A percentile compares a stretch with the other conserved stretches of the same genome.
Evolutionary conservation across 768 basidiomycete species (phyloP).

Genomic region (Pleurotus pulmonarius): DNA sequence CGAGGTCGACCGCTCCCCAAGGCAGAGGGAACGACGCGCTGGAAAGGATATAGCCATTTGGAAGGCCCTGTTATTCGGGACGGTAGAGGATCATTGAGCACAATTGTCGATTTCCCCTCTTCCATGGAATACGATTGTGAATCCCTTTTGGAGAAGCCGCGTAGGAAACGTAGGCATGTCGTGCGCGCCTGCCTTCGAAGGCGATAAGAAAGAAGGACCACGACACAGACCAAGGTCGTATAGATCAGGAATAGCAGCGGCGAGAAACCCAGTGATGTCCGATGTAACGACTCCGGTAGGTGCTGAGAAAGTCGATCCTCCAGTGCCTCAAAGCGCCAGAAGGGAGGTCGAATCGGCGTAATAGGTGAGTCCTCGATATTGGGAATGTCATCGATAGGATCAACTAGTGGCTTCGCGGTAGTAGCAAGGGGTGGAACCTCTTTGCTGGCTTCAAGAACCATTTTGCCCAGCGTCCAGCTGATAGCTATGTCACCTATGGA

Average conservation of each 20-base stretch:
- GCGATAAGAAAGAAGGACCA: conserved; percentile 46
- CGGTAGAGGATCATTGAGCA: conserved; percentile 17
- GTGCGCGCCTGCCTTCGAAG: conserved; percentile 54
- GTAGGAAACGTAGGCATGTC: conserved; percentile 37
- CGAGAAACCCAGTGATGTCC: conserved; percentile 70
- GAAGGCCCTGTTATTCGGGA: conserved; percentile 25
- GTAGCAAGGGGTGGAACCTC: conserved; percentile 55
- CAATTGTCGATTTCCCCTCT: conserved; percentile 36
- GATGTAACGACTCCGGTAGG: conserved; percentile 58
- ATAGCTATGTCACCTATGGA: conserved; percentile 92
- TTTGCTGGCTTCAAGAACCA: conserved; percentile 96
- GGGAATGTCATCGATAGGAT: conserved; percentile 68
- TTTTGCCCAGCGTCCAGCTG: conserved; percentile 97
- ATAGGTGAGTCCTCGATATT: conserved; percentile 49
- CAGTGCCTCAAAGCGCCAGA: conserved; percentile 53
- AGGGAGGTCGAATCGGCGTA: conserved; percentile 61
- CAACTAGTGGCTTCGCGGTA: conserved; percentile 54
- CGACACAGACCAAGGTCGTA: conserved; percentile 34
- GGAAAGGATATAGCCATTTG: conserved; percentile 31
- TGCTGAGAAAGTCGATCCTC: conserved; percentile 67
- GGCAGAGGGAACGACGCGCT: conserved; percentile 17
- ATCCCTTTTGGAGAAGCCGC: conserved; percentile 18
- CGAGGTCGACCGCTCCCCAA: conserved; percentile 24
- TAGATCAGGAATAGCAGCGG: conserved; percentile 61
- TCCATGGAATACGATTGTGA: conserved; percentile 43